Evolutionary conservation across 352 stramenopile genomes (phyloP).

Genomic region (Blastocystis sp.): DNA sequence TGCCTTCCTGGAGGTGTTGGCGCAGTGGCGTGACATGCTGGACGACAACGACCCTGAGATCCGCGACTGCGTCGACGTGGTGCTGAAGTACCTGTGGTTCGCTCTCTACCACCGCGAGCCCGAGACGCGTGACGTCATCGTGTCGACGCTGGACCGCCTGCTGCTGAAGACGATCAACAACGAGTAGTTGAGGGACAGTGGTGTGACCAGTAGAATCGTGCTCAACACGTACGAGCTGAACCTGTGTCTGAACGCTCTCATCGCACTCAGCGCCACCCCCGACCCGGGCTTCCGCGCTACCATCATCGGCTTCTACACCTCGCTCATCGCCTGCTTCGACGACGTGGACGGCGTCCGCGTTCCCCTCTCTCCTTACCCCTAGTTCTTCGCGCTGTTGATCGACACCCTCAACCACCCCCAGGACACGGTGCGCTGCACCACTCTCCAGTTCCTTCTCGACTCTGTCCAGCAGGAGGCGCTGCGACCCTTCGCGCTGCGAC

Average conservation of each 20-base stretch:
- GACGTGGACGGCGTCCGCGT: neutral
- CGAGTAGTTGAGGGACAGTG: neutral
- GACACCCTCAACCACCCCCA: neutral
- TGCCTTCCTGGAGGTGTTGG: neutral
- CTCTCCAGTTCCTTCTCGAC: neutral
- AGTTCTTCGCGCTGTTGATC: neutral
- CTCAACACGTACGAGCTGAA: neutral
- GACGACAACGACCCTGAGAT: neutral
- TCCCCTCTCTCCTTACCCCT: neutral
- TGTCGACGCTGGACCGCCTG: constrained; percentile 14
- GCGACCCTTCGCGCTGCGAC: neutral
- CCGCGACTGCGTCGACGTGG: neutral
- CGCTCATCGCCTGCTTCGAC: neutral
- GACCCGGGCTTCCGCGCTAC: neutral
- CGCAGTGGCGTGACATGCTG: neutral
- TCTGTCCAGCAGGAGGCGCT: neutral
- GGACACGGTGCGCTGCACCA: neutral
- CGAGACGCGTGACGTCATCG: neutral
- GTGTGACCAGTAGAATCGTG: neutral
- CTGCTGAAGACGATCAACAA: neutral
- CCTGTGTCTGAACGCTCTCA: neutral
- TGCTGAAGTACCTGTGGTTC: constrained; percentile 26
- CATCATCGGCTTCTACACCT: neutral
- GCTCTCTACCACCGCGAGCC: neutral
- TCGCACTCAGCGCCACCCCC: neutral